A percentile compares a stretch with the other conserved stretches of the same genome.
Conservation (phyloP, 1,284 basidiomycete genomes). For the Porogramme epimiltina region DNA sequence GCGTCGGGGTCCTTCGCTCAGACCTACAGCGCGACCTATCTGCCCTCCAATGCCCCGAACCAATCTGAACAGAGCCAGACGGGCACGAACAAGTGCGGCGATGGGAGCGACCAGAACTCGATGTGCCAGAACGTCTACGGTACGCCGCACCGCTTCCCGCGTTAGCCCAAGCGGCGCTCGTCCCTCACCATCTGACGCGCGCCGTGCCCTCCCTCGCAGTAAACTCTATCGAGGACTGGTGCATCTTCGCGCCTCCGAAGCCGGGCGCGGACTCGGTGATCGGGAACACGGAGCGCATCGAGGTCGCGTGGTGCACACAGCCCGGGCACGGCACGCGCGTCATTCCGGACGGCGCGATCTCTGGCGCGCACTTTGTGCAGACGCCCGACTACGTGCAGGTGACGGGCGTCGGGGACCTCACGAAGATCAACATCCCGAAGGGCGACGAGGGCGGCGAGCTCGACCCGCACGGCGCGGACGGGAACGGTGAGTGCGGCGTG, state of each 20-base stretch:
- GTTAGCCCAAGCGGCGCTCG: not conserved
- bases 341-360: slow-evolving; percentile 78
- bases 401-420: slow-evolving; percentile 68
- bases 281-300: slow-evolving; percentile 62
- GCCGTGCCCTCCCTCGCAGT: slow-evolving; percentile 37
- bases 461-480: slow-evolving; percentile 62
- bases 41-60: slow-evolving; percentile 45
- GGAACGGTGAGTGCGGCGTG: slow-evolving; percentile 49
- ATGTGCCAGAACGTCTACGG: slow-evolving; percentile 68
- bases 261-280: slow-evolving; percentile 55
- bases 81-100: slow-evolving; percentile 67
- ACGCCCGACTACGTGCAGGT: slow-evolving; percentile 74
- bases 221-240: slow-evolving; percentile 66
- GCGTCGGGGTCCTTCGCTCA: slow-evolving; percentile 29
- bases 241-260: slow-evolving; percentile 55
- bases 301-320: slow-evolving; percentile 73
- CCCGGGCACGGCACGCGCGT: slow-evolving; percentile 68
- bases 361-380: slow-evolving; percentile 67
- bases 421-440: slow-evolving; percentile 61
- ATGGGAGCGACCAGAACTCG: slow-evolving; percentile 53
- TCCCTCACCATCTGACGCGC: not conserved
- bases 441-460: slow-evolving; percentile 65
- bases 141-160: slow-evolving; percentile 36
- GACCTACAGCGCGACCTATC: slow-evolving; percentile 41
- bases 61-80: slow-evolving; percentile 59